These are phyloP conservation scores for Hypoxylon sp. DNA, from an alignment of 2,329 filamentous ascomycete genomes.

Conservation along the genomic window DNA sequence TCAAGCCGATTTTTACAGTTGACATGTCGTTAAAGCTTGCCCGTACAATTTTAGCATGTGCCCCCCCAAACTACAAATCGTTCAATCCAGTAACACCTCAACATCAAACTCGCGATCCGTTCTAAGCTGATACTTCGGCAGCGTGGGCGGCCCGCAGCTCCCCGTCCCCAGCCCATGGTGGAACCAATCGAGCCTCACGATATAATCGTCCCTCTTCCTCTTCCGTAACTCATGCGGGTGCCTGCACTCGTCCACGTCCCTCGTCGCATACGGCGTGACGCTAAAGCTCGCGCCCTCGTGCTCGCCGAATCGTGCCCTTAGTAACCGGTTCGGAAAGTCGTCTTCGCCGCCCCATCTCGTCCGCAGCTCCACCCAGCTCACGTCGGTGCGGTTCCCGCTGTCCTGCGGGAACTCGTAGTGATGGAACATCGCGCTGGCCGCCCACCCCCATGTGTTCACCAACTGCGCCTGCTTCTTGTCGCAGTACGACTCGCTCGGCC, in stretches of 20 bases:
- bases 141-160: conserved; percentile 69
- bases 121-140: conserved; percentile 60
- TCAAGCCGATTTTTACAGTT: background rate
- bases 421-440: conserved; percentile 65
- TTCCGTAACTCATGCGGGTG: conserved; percentile 72
- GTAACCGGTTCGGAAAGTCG: conserved; percentile 48
- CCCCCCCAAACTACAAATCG: too few relatives aligned
- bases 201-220: conserved; percentile 61
- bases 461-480: conserved; percentile 73
- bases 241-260: conserved; percentile 63
- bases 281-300: conserved; percentile 66
- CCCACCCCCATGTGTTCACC: conserved; percentile 64
- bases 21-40: background rate
- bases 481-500: conserved; percentile 73
- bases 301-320: conserved; percentile 61
- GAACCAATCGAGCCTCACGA: conserved; percentile 69
- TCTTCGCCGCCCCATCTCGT: conserved; percentile 48
- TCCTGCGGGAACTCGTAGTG: conserved; percentile 78
- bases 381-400: conserved; percentile 72
- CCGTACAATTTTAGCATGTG: background rate
- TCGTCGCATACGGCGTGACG: conserved; percentile 65
- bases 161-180: conserved; percentile 73
- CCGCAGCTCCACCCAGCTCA: conserved; percentile 67
- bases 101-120: conserved; percentile 57
- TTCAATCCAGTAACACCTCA: conserved; percentile 59